Conservation (phyloP, 768 basidiomycete genomes). For the Calocybe indica region DNA sequence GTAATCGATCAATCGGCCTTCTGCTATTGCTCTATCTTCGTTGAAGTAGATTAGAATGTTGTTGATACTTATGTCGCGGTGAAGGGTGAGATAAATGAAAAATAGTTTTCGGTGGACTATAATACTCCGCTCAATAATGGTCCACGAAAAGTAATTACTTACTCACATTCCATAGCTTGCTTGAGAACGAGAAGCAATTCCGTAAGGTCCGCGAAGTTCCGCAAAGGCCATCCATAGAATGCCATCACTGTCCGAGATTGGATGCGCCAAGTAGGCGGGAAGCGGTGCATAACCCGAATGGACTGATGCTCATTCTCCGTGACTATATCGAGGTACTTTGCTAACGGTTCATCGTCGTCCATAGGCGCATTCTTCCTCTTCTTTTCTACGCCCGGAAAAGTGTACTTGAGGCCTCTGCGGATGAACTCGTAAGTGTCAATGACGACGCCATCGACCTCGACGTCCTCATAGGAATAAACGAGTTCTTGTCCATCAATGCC, state of each 20-base stretch:
- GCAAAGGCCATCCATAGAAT: not conserved
- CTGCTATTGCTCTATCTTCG: not conserved
- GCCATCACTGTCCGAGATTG: not conserved
- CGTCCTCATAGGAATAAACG: not conserved
- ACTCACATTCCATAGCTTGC: not conserved
- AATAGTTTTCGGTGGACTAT: not conserved
- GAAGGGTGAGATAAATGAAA: not conserved
- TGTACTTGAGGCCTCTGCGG: too few species aligned
- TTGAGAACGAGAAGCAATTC: not conserved
- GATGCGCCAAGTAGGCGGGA: not conserved
- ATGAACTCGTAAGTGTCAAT: too few species aligned
- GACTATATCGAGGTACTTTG: too few species aligned
- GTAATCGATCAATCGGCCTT: not conserved
- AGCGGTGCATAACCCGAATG: too few species aligned
- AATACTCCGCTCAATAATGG: not conserved
- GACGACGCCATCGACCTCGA: not conserved
- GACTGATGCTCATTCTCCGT: too few species aligned
- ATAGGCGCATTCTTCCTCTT: too few species aligned
- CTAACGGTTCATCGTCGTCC: too few species aligned
- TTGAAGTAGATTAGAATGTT: not conserved
- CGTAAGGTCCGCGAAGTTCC: not conserved
- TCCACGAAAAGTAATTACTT: not conserved
- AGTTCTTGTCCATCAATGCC: not conserved
- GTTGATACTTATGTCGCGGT: not conserved
- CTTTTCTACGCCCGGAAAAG: too few species aligned